phyloP scores from a whole-genome alignment of 129 eudicot species.

The Tagetes patula region DNA sequence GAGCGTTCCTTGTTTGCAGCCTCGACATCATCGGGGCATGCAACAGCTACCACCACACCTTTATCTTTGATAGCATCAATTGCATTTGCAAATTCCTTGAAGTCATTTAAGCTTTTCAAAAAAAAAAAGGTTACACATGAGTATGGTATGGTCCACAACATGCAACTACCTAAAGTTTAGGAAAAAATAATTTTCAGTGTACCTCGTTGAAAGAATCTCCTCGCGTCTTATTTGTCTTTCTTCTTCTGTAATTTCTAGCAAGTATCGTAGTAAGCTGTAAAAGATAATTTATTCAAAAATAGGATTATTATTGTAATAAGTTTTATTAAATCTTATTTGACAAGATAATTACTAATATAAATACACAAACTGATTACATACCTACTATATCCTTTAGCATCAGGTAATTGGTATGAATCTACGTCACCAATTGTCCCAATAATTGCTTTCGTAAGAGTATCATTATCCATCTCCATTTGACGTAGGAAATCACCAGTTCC shows the following conservation, averaged over 20 bases:
- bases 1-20: conserved; percentile 75
- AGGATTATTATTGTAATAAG: background rate
- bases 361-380: conserved; percentile 25
- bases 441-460: conserved; percentile 91
- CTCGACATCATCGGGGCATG: conserved; percentile 91
- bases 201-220: conserved; percentile 94
- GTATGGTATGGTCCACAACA: background rate
- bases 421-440: conserved; percentile 99
- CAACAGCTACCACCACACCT: conserved; percentile 95
- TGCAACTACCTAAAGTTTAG: background rate
- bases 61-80: conserved; percentile 73
- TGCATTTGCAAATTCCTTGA: conserved; percentile 83
- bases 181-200: conserved; percentile 1
- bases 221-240: conserved; percentile 90
- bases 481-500: conserved; percentile 75
- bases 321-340: background rate
- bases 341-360: background rate
- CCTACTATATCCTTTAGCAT: conserved; percentile 99
- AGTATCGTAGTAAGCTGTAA: conserved; percentile 77
- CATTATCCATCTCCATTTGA: conserved; percentile 83
- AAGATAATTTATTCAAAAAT: background rate
- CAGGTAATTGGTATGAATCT: conserved; percentile 92
- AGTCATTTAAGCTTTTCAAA: conserved; percentile 60
- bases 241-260: conserved; percentile 85
- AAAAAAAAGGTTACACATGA: background rate